Base-by-base conservation (phyloP, 306 rosid species). In the Inga leiocalycina region DNA sequence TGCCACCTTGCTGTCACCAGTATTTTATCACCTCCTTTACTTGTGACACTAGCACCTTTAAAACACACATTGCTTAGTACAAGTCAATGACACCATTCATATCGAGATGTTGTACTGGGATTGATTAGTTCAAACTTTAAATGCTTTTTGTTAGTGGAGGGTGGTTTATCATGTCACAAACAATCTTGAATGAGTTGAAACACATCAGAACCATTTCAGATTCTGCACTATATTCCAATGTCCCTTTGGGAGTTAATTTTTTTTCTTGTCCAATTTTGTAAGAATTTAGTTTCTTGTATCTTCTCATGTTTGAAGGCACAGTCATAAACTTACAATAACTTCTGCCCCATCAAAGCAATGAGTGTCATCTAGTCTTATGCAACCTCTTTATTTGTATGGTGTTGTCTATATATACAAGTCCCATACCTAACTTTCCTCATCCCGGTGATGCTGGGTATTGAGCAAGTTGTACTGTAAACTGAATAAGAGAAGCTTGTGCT, bases 121-220 rank as follows among this genome's bases (percentile, higher is more conserved):
- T 73, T 65, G 44, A 71, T 74, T 64, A 12, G 19, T 39, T 49
- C 56, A 81, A 85, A 77, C 82, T 41, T 76, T 57, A 51, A 76
- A 15, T 76, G 64, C 79, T 76, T 81, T 35, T 37, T 11, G 32
- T 54, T 41, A 5, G 67, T 65, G 64, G 76, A 62, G 61, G 71
- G 52, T 62, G 44, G 56, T 57, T 77, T 77, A 62, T 71, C 76
- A 24, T 80, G 74, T 72, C 65, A 72, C 51, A 37, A 45, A 44
- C 61, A 20, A 43, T 65, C 34, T 80, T 30, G 54, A 64, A 34
- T 59, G 78, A 71, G 54, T 87, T 84, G 72, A 70, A 80, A 84
- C 59, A 51, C 59, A 22, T 43, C 73, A n/a, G 39, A 11, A 37
- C 57, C 65, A 6, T 6, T 20, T 44, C 39, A 52, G 74, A 3